Evolutionary conservation across 2,329 filamentous ascomycete genomes (phyloP).

Genomic region (Fusarium ramigenum): DNA sequence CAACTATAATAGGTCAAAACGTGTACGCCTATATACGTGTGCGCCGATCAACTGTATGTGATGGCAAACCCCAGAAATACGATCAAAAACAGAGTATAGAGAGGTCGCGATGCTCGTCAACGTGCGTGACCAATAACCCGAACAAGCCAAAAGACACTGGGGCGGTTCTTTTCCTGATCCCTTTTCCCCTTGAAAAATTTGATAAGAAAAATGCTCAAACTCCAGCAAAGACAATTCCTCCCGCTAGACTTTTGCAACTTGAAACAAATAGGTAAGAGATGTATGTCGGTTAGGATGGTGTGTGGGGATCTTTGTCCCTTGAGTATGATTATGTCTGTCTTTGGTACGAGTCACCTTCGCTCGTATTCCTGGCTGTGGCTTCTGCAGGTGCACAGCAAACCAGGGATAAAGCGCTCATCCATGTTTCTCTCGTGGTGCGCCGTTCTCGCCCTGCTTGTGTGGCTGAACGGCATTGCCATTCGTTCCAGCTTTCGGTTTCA

Average conservation of each 20-base stretch:
- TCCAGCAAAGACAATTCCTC: conserved; percentile 23
- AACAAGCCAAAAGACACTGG: conserved; percentile 10
- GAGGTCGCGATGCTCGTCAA: neutral
- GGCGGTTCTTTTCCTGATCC: conserved; percentile 18
- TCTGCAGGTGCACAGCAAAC: neutral
- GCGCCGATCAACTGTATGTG: conserved; percentile 5
- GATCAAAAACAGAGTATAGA: neutral
- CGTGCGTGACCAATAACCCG: neutral
- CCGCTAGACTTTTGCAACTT: conserved; percentile 31
- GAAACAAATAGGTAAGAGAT: conserved; percentile 10
- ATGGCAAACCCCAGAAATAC: neutral
- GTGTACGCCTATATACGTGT: conserved; percentile 19
- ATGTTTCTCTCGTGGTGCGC: conserved; percentile 31
- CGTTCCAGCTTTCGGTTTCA: conserved; percentile 24
- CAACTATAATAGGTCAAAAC: conserved; percentile 19
- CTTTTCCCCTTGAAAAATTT: neutral
- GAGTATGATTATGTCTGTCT: neutral
- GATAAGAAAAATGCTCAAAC: conserved; percentile 22
- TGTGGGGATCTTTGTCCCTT: neutral
- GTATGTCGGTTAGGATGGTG: neutral
- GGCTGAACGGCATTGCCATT: conserved; percentile 29
- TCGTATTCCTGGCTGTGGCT: neutral
- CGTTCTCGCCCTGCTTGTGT: conserved; percentile 22
- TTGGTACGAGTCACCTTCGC: neutral
- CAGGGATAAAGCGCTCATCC: conserved; percentile 7